A percentile compares a stretch with the other conserved stretches of the same genome.
phyloP scores from a whole-genome alignment of 176 grass and related monocot species.

The Saccharum spontaneum region DNA sequence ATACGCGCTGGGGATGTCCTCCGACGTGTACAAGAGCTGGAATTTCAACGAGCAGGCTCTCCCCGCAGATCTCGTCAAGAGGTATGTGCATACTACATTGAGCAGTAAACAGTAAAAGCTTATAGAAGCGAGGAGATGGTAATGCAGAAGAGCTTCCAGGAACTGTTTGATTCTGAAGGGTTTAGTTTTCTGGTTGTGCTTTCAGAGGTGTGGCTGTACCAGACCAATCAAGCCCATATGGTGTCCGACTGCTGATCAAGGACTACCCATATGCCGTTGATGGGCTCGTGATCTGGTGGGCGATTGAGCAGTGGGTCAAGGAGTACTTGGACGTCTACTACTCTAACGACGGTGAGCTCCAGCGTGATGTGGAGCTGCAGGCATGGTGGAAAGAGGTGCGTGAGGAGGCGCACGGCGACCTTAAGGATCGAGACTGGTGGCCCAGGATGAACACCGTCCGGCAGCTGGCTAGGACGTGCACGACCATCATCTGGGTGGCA shows the following conservation, averaged over 20 bases:
- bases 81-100: not conserved
- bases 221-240: slow-evolving; percentile 46
- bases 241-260: slow-evolving; percentile 65
- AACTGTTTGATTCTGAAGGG: not conserved
- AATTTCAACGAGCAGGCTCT: slow-evolving; percentile 83
- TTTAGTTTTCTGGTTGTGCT: not conserved
- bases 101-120: not conserved
- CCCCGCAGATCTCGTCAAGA: slow-evolving; percentile 78
- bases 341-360: slow-evolving; percentile 36
- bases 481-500: slow-evolving; percentile 76
- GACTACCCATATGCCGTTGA: slow-evolving; percentile 81
- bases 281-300: slow-evolving; percentile 67
- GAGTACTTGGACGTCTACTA: slow-evolving; percentile 75
- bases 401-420: slow-evolving; percentile 73
- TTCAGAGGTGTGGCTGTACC: slow-evolving; percentile 31
- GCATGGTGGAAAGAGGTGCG: slow-evolving; percentile 90
- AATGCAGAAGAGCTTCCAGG: too few relatives aligned
- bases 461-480: slow-evolving; percentile 65
- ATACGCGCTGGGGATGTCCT: slow-evolving; percentile 71
- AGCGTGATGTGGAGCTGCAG: slow-evolving; percentile 59
- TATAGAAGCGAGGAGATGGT: not conserved
- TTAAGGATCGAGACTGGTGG: slow-evolving; percentile 71
- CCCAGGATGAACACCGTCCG: slow-evolving; percentile 57
- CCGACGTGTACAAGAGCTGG: slow-evolving; percentile 80
- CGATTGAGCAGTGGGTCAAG: slow-evolving; percentile 64